A percentile compares a stretch with the other conserved stretches of the same genome.
Evolutionary conservation across 1,284 basidiomycete genomes (phyloP).

Genomic region (Puccinia novopanici): DNA sequence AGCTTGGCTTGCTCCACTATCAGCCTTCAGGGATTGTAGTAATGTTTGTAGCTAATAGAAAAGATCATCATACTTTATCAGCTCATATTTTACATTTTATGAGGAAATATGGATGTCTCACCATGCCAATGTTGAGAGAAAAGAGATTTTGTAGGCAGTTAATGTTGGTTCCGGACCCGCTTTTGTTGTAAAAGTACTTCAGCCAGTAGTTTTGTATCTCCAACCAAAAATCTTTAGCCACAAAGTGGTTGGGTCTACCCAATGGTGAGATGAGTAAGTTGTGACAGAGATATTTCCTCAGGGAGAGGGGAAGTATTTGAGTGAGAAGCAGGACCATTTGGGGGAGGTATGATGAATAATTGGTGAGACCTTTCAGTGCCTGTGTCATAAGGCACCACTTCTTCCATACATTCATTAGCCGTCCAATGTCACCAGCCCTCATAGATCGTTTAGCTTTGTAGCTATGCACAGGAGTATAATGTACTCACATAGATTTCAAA

Average conservation of each 20-base stretch:
- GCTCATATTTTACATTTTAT: neutral
- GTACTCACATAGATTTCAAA: too few relatives aligned
- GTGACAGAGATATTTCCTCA: too few relatives aligned
- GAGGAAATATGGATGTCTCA: neutral
- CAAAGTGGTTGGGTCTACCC: too few relatives aligned
- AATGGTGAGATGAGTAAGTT: too few relatives aligned
- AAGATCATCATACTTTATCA: neutral
- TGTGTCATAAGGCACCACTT: neutral
- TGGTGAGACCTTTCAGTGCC: too few relatives aligned
- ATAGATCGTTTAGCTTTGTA: neutral
- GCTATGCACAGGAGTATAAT: too few relatives aligned
- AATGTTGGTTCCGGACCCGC: neutral
- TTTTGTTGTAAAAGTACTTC: slow-evolving; percentile 28
- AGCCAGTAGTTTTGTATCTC: neutral
- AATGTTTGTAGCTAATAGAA: neutral
- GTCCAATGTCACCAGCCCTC: neutral
- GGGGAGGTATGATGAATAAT: too few relatives aligned
- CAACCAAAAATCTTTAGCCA: too few relatives aligned
- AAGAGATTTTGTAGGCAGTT: neutral
- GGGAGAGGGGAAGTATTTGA: too few relatives aligned
- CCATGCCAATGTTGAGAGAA: neutral
- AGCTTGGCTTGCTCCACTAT: neutral
- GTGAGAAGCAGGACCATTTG: too few relatives aligned
- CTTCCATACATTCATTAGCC: neutral
- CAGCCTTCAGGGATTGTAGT: slow-evolving; percentile 1